phyloP scores from a whole-genome alignment of 2,329 filamentous ascomycete species.

The Aspergillus sergii region DNA sequence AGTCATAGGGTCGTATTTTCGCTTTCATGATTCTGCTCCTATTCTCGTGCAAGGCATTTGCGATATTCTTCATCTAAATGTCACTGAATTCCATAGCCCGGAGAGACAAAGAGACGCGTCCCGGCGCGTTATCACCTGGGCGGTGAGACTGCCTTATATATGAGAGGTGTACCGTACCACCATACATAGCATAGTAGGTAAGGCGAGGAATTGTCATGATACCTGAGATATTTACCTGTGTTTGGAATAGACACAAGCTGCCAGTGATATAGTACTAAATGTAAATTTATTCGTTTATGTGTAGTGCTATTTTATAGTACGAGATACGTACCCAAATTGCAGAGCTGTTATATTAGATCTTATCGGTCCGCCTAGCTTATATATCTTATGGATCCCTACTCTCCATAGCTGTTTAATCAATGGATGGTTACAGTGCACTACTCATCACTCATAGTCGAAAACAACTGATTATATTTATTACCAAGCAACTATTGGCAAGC shows the following conservation, averaged over 20 bases:
- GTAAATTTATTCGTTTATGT: background rate
- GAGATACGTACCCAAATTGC: too few species aligned
- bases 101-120: conserved; percentile 22
- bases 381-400: background rate
- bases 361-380: background rate
- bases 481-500: background rate
- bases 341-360: background rate
- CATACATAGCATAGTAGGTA: background rate
- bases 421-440: background rate
- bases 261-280: background rate
- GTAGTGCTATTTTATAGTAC: background rate
- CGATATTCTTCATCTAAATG: background rate
- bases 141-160: conserved; percentile 9
- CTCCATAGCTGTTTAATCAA: background rate
- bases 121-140: conserved; percentile 28
- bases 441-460: background rate
- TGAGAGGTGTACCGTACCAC: background rate
- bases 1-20: conserved; percentile 48
- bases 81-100: conserved; percentile 3
- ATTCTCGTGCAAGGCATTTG: conserved; percentile 9
- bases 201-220: background rate
- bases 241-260: background rate
- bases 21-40: conserved; percentile 28
- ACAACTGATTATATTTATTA: background rate
- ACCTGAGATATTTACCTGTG: background rate